These are phyloP conservation scores for Thermothelomyces thermophilus DNA, from an alignment of 2,329 filamentous ascomycete species.

Conservation along the genomic window DNA sequence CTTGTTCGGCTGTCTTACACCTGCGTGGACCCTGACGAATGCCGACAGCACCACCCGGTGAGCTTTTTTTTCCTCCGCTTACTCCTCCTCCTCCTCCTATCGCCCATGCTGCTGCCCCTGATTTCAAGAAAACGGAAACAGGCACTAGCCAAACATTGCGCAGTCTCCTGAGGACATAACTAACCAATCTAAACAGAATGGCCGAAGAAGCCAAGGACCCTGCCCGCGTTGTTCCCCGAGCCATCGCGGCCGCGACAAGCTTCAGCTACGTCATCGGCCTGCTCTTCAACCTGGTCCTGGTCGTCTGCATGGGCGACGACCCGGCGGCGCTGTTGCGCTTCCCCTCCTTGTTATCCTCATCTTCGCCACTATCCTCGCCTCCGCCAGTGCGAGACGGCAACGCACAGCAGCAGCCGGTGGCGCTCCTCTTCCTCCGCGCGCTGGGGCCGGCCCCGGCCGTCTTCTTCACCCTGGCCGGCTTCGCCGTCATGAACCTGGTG, in stretches of 20 bases:
- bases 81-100: neutral
- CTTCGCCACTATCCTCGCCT: too few relatives aligned
- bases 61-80: neutral
- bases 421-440: conserved; percentile 50
- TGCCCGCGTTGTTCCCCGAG: conserved; percentile 37
- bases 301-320: conserved; percentile 46
- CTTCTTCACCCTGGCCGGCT: conserved; percentile 47
- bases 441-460: conserved; percentile 47
- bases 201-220: conserved; percentile 37
- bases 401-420: conserved; percentile 44
- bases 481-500: conserved; percentile 50
- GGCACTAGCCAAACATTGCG: too few relatives aligned
- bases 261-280: conserved; percentile 48
- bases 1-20: conserved; percentile 54
- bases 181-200: conserved; percentile 28
- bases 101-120: neutral
- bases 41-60: conserved; percentile 29
- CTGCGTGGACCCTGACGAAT: conserved; percentile 53
- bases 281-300: conserved; percentile 50
- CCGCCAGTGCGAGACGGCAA: conserved; percentile 19
- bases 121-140: neutral
- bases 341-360: neutral
- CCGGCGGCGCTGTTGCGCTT: conserved; percentile 32
- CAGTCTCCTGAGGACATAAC: neutral
- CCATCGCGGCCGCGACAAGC: conserved; percentile 46